Base-by-base conservation (phyloP, 2,329 filamentous ascomycete genomes). In the Claviceps spartinae region DNA sequence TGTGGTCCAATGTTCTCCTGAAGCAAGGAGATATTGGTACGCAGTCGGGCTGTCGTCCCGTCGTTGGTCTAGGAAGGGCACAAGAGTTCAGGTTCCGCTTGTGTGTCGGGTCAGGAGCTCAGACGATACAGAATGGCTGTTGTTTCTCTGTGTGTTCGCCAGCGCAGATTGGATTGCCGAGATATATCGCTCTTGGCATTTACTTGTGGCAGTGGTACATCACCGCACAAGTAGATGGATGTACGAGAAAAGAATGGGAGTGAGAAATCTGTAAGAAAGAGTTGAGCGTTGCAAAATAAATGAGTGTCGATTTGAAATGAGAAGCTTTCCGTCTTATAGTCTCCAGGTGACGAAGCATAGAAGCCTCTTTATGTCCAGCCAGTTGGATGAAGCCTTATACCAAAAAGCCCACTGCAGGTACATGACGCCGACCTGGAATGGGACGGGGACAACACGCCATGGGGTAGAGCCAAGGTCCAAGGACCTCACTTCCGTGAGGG, bases 1-100 rank as follows among this genome's bases (percentile, higher is more conserved):
- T 58, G 57, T 59, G 61, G 55, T 58, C 61, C 62, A 62, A 65
- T 65, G 48, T 48, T 53, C 48, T 46, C 38, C 44, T 53, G 47
- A 48, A 51, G 52, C 54, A 54, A n/a, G 57, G 47, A 47, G 59
- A 54, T 34, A 45, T 36, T 40, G 50, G 49, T 52, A 22, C 43
- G 50, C 52, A 38, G 37, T 43, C 37, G 48, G 30, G 16, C 22
- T 37, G 22, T 36, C 41, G 49, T 36, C n/a, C 34, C 36, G 47
- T 49, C 16, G 5, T 47, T 42, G 44, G 6, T 41, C 22, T 48
- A 30, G 18, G 24, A 49, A 43, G 38, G 30, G 37, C 36, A 49
- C 22, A 47, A 26, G n/a, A n/a, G 22, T 30, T 47, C 37, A 49
- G 47, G 47, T 49, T 20, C n/a, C 47, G 37, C 24, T 49, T 49